These are phyloP conservation scores for Myriosclerotinia curreyana DNA, from an alignment of 2,329 filamentous ascomycete genomes.

Conservation along the genomic window DNA sequence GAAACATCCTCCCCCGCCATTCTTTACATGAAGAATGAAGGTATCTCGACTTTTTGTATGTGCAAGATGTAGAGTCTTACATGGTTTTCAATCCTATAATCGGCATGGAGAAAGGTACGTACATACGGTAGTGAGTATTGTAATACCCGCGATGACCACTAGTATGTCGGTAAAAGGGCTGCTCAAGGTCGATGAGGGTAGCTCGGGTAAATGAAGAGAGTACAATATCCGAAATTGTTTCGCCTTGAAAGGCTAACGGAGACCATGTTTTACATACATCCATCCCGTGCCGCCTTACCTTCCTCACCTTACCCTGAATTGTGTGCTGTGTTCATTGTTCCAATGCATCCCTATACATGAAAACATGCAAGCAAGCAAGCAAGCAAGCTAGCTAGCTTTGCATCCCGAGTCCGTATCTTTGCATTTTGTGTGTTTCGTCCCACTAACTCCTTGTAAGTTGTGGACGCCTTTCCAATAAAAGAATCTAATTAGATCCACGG, in stretches of 20 bases:
- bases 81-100: neutral
- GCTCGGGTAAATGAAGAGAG: neutral
- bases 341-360: no score
- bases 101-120: neutral
- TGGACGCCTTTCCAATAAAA: neutral
- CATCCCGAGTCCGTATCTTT: slow-evolving; percentile 16
- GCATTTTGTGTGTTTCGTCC: slow-evolving; percentile 2
- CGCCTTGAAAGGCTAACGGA: slow-evolving; percentile 21
- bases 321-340: neutral
- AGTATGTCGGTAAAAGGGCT: neutral
- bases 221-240: slow-evolving; percentile 1
- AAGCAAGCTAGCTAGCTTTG: slow-evolving; percentile 14
- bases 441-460: neutral
- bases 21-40: neutral
- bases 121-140: neutral
- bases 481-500: neutral
- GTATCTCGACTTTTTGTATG: neutral
- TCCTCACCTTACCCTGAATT: neutral
- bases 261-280: slow-evolving; percentile 16
- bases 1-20: neutral
- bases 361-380: slow-evolving; percentile 9
- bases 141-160: neutral
- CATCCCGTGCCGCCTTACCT: slow-evolving; percentile 1
- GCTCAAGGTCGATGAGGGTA: neutral
- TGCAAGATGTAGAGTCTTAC: neutral